phyloP scores from a whole-genome alignment of 257 asterid genomes.

The Solanum clarkiae region DNA sequence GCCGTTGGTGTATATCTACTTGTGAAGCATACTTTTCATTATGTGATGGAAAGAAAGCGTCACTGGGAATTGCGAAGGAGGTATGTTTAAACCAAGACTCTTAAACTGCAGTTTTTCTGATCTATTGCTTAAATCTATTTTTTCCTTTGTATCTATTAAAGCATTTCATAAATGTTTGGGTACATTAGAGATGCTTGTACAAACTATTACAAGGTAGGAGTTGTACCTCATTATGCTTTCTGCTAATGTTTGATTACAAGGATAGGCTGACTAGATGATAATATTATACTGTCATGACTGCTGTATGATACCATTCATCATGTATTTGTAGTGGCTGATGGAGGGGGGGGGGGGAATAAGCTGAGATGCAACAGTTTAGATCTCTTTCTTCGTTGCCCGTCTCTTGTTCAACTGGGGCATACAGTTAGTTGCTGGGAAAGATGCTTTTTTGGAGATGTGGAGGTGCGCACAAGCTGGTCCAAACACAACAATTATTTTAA shows the following conservation, averaged over 20 bases:
- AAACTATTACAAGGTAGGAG: neutral
- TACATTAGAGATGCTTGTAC: neutral
- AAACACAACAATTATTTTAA: neutral
- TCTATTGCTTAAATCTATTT: neutral
- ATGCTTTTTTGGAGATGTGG: neutral
- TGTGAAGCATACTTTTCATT: slow-evolving; percentile 56
- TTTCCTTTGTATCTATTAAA: neutral
- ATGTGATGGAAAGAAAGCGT: slow-evolving; percentile 79
- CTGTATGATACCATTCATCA: too few species aligned
- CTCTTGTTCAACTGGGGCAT: neutral
- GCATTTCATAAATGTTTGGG: neutral
- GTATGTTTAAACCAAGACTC: slow-evolving; percentile 15
- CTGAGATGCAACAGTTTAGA: neutral
- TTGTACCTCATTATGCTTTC: neutral
- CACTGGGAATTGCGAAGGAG: slow-evolving; percentile 81
- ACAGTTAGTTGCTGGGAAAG: neutral
- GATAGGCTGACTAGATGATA: neutral
- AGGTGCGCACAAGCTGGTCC: neutral
- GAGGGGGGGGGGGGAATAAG: neutral
- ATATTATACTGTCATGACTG: too few species aligned
- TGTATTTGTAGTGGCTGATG: too few species aligned
- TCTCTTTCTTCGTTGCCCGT: neutral
- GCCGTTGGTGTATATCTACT: slow-evolving; percentile 72
- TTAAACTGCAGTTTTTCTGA: neutral
- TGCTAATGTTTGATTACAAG: neutral